Conservation (phyloP, 805 yeast genomes). For the Candida pseudoglaebosa region DNA sequence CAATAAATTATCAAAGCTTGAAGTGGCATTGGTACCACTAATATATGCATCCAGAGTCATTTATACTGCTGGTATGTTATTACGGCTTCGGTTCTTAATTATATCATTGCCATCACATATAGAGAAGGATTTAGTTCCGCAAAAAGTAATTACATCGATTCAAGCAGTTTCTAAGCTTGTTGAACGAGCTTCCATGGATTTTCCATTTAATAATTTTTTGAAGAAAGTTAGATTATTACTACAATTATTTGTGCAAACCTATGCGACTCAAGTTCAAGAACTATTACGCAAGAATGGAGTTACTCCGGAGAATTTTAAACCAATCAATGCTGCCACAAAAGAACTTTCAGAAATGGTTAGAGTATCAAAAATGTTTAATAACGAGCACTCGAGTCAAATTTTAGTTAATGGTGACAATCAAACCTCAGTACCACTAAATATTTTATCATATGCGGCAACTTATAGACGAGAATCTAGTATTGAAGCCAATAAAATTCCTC, state of each 20-base stretch:
- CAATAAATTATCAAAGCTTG: conserved; percentile 38
- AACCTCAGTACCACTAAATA: conserved; percentile 28
- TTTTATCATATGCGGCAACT: conserved; percentile 40
- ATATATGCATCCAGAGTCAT: conserved; percentile 53
- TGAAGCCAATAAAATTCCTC: neutral
- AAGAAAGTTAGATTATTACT: conserved; percentile 53
- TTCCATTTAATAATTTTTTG: conserved; percentile 44
- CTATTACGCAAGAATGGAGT: conserved; percentile 22
- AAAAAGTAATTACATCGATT: conserved; percentile 35
- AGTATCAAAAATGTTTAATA: conserved; percentile 10
- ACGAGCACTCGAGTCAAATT: conserved; percentile 4
- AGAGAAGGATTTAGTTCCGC: conserved; percentile 46
- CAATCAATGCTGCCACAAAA: conserved; percentile 9
- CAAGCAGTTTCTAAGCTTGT: conserved; percentile 25
- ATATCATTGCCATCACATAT: conserved; percentile 47
- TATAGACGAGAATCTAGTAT: conserved; percentile 18
- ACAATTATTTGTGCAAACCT: conserved; percentile 58
- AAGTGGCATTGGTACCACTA: conserved; percentile 55
- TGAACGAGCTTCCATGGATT: conserved; percentile 22
- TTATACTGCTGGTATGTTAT: conserved; percentile 62
- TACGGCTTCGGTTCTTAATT: conserved; percentile 53
- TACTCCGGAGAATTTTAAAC: conserved; percentile 18
- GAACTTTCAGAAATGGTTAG: conserved; percentile 19
- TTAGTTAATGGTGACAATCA: conserved; percentile 1
- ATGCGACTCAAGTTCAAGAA: conserved; percentile 48